Evolutionary conservation across 192 early-diverging fungal genomes (phyloP).

Genomic region (Linnemannia hyalina): DNA sequence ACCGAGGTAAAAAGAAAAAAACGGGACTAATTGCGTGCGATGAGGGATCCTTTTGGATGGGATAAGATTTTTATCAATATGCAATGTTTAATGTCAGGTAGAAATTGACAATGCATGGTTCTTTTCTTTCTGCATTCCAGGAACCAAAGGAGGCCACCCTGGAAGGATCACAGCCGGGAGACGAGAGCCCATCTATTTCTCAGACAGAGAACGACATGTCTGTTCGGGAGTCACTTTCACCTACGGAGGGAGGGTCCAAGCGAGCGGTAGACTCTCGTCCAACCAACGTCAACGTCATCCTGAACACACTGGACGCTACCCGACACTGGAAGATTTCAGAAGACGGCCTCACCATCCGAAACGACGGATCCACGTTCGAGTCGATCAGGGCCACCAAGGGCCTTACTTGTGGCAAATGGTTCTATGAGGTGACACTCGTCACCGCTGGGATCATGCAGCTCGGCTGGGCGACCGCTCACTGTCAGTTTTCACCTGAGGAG

Average conservation of each 20-base stretch:
- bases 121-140: neutral
- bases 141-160: conserved; percentile 6
- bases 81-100: neutral
- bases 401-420: conserved; percentile 74
- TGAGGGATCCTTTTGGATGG: neutral
- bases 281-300: conserved; percentile 58
- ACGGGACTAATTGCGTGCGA: neutral
- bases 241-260: neutral
- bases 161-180: neutral
- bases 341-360: conserved; percentile 72
- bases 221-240: conserved; percentile 5
- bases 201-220: conserved; percentile 24
- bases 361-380: conserved; percentile 86
- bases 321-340: conserved; percentile 66
- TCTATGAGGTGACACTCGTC: conserved; percentile 76
- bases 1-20: conserved; percentile 23
- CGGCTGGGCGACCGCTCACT: conserved; percentile 78
- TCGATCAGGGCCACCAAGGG: conserved; percentile 70
- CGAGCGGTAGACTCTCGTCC: neutral
- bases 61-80: neutral
- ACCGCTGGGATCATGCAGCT: conserved; percentile 86
- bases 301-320: conserved; percentile 69
- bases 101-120: neutral
- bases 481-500: conserved; percentile 80
- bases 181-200: neutral